Base-by-base conservation (phyloP, 352 stramenopile species). In the Phytophthora meadii region DNA sequence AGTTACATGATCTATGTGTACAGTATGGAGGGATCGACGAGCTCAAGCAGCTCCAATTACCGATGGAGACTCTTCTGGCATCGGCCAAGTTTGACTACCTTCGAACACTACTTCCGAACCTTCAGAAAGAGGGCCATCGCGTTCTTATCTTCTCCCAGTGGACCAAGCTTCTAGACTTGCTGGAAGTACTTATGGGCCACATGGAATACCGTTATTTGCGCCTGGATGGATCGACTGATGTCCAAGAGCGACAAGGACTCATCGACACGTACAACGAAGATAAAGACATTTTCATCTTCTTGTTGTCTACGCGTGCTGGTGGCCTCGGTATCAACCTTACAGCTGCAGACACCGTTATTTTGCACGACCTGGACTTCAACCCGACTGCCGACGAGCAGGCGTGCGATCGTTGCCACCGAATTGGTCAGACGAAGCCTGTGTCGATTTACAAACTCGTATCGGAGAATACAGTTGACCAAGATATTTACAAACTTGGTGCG, bases 311-410 rank as follows among this genome's bases (percentile, higher is more conserved):
- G 5, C 87, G 97, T 28, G 98, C 98, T 2, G 98, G 98, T 56
- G 98, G 97, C 1, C 86, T 99, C 11, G 98, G 98, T 55, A 99
- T 99, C 72, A 99, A 99, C 76, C 76, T 99, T 42, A 98, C 95
- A 10, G 88, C 90, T 11, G 94, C 95, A 17, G 88, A 95, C 65
- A 94, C 86, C 0, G 89, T 96, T n/a, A 94, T 96, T 56, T 62
- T 96, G 34, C 88, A 95, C 36, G 89, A 96, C 55, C 39, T 95
- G 30, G 89, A 96, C 50, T 96, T 95, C 65, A 96, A 96, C 50
- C 89, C 89, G 9, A 93, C 84, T 7, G 78, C 87, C 24, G 89
- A 96, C 45, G 86, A 92, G 46, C 88, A 97, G 59, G 91, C 91
- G 5, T 93, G 90, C 44, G 92, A 98, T 61, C 87, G 92, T 32